Evolutionary conservation across 768 basidiomycete genomes (phyloP).

Genomic region (Hysterangium stoloniferum): DNA sequence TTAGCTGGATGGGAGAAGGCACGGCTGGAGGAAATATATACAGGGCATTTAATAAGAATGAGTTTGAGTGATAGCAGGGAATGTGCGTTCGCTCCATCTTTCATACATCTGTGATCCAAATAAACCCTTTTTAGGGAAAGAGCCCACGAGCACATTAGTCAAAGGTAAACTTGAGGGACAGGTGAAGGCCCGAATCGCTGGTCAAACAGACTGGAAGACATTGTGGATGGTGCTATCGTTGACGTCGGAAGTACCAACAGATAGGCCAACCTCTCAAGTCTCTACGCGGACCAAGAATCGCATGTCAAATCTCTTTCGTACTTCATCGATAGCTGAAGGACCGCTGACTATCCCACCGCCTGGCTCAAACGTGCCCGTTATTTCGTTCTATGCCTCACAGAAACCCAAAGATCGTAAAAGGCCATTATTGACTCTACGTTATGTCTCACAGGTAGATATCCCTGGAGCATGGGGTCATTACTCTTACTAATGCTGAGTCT

Average conservation of each 20-base stretch:
- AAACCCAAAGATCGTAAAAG: constrained; percentile 73
- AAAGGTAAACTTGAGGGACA: constrained; percentile 83
- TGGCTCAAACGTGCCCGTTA: constrained; percentile 24
- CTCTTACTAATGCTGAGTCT: background rate
- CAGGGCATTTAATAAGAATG: constrained; percentile 84
- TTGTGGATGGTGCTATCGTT: constrained; percentile 71
- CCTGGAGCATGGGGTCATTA: background rate
- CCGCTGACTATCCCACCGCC: constrained; percentile 18
- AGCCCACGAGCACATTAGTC: constrained; percentile 53
- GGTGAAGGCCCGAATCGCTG: constrained; percentile 85
- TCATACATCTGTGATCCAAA: background rate
- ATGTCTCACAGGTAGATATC: constrained; percentile 36
- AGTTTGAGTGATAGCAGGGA: constrained; percentile 40
- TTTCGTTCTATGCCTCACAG: constrained; percentile 53
- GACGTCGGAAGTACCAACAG: background rate
- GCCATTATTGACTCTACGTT: constrained; percentile 57
- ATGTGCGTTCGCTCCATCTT: constrained; percentile 21
- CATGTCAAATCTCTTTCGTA: constrained; percentile 56
- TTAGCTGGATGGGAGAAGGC: constrained; percentile 93
- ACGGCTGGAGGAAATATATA: constrained; percentile 94
- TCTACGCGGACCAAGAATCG: constrained; percentile 35
- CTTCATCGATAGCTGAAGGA: constrained; percentile 15
- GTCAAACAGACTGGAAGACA: constrained; percentile 95
- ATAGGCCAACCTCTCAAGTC: constrained; percentile 1
- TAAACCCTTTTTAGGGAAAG: constrained; percentile 28